These are phyloP conservation scores for Aquanectria penicillioides DNA, from an alignment of 2,329 filamentous ascomycete genomes.

Conservation along the genomic window DNA sequence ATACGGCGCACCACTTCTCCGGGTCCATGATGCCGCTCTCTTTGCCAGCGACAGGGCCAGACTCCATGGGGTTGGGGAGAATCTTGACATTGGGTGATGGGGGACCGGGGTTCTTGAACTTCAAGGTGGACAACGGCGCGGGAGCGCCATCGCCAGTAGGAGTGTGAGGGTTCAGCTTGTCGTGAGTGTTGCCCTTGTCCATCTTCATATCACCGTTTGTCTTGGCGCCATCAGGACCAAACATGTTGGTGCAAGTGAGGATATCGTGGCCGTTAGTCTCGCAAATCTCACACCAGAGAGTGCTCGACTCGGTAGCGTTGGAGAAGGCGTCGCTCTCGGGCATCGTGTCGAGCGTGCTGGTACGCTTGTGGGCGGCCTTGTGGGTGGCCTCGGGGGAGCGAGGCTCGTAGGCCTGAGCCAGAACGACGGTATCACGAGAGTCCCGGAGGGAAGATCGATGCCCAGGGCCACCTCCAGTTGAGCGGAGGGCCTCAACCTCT, in stretches of 20 bases:
- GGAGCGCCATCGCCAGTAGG: slow-evolving; percentile 60
- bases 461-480: slow-evolving; percentile 51
- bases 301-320: slow-evolving; percentile 76
- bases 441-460: slow-evolving; percentile 68
- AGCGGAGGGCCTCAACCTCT: slow-evolving; percentile 75
- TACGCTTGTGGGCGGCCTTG: slow-evolving; percentile 58
- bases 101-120: slow-evolving; percentile 53
- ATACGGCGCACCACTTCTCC: slow-evolving; percentile 95
- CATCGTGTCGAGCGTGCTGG: slow-evolving; percentile 72
- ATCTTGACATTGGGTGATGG: slow-evolving; percentile 56
- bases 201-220: slow-evolving; percentile 43
- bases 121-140: slow-evolving; percentile 64
- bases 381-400: slow-evolving; percentile 52
- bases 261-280: slow-evolving; percentile 94
- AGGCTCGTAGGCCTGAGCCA: slow-evolving; percentile 61
- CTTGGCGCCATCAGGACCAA: slow-evolving; percentile 60
- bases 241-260: slow-evolving; percentile 92
- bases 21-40: slow-evolving; percentile 81
- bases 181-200: slow-evolving; percentile 48
- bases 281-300: slow-evolving; percentile 94
- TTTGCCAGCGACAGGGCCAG: slow-evolving; percentile 79
- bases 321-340: slow-evolving; percentile 76
- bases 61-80: slow-evolving; percentile 71
- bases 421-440: slow-evolving; percentile 72
- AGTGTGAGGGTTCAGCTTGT: slow-evolving; percentile 52